Evolutionary conservation across 495 filamentous ascomycete genomes (phyloP), one percentile per base, ranked within the genome.

Genomic region (Neurospora hispaniola): DNA sequence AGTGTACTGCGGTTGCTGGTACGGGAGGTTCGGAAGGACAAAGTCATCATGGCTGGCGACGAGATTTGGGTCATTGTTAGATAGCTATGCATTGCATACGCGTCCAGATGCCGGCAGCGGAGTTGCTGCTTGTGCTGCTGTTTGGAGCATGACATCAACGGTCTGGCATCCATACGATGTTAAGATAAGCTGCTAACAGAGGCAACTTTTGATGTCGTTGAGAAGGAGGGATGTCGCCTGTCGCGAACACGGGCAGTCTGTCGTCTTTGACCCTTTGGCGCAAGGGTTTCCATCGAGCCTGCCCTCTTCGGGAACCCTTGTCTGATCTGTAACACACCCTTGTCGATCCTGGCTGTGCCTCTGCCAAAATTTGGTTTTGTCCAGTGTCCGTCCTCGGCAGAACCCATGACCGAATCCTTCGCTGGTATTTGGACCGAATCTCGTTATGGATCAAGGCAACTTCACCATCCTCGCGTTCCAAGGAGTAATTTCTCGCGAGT

Each of bases 281-380:
- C 39, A 48, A 54, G 46, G 54, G 42, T 41, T 74, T 74, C 70
- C 72, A 68, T 46, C 42, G 18, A 41, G 12, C 70, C 69, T 31
- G 35, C 40, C 75, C 73, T 35, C 40, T 78, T 76, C 41, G 44
- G 48, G 74, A 5, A n/a, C 39, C 76, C 74, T 73, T 74, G 78
- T 80, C 27, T 41, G 71, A 78, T 80, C 78, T 79, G 79, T 76
- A 78, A 80, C 79, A 76, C 70, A 41, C 79, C 76, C 77, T 72
- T 76, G 77, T 78, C 72, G 77, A 79, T 80, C 78, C 70, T 76
- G 70, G 75, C n/a, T 74, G 70, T 73, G 69, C 27, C 40, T 75
- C 76, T 80, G 74, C 66, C 75, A 77, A 79, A 77, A 80, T 80
- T 70, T 77, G 70, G 23, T 71, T 6, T 66, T 39, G 70, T 69